Conservation (phyloP, 225 moss, liverwort and hornwort species). For the Sphagnum tenellum region DNA sequence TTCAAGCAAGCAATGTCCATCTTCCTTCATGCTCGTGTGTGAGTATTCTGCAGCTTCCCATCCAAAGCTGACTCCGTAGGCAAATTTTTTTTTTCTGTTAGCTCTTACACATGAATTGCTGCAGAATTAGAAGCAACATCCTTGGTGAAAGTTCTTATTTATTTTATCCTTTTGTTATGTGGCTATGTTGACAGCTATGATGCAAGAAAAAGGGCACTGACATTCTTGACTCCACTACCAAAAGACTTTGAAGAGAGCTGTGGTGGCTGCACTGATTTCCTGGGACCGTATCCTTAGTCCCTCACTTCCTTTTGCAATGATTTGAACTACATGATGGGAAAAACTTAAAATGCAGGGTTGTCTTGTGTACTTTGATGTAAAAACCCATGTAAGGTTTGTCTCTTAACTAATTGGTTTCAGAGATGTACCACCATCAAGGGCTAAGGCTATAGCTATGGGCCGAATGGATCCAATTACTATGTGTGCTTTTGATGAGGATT, state of each 20-base stretch:
- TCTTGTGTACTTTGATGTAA: slow-evolving; percentile 3
- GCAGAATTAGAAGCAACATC: too few relatives aligned
- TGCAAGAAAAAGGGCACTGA: slow-evolving; percentile 9
- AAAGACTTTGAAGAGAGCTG: slow-evolving; percentile 20
- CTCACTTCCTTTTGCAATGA: neutral
- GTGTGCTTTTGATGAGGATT: slow-evolving; percentile 24
- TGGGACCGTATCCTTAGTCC: slow-evolving; percentile 47
- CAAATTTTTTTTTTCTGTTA: too few relatives aligned
- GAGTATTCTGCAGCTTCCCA: neutral
- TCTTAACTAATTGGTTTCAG: slow-evolving; percentile 9
- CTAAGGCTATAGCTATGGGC: slow-evolving; percentile 42
- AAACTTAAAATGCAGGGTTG: slow-evolving; percentile 1
- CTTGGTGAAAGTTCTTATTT: too few relatives aligned
- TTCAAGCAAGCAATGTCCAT: slow-evolving; percentile 47
- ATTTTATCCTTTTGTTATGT: neutral
- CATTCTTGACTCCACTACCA: slow-evolving; percentile 29
- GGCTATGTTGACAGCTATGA: slow-evolving; percentile 28
- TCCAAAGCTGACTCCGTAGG: too few relatives aligned
- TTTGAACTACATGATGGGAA: neutral
- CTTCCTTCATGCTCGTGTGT: slow-evolving; percentile 52
- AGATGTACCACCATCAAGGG: slow-evolving; percentile 42
- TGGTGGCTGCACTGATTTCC: slow-evolving; percentile 31
- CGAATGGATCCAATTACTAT: slow-evolving; percentile 39
- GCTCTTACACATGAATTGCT: too few relatives aligned
- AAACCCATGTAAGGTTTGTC: neutral